A percentile compares a stretch with the other conserved stretches of the same genome.
These are phyloP conservation scores for Sporothrix luriei DNA, from an alignment of 2,329 filamentous ascomycete species.

Conservation along the genomic window DNA sequence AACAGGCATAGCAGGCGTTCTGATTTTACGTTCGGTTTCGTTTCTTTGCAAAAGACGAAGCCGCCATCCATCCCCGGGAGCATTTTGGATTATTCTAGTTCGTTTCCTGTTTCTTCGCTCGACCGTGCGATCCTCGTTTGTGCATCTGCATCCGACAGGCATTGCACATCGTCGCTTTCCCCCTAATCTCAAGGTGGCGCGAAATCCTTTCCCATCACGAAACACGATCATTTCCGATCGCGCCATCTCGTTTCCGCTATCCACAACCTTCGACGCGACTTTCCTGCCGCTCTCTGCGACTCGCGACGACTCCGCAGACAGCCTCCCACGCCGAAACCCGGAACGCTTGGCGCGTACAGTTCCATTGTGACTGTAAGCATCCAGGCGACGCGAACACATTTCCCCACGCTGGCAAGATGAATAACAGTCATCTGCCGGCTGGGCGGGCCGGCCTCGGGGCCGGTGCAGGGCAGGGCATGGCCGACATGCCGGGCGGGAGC, in stretches of 20 bases:
- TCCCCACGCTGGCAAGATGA: slow-evolving; percentile 76
- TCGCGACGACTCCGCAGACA: not conserved
- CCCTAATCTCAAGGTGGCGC: slow-evolving; percentile 10
- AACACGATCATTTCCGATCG: slow-evolving; percentile 15
- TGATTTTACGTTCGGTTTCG: slow-evolving; percentile 3
- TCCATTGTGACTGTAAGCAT: slow-evolving; percentile 41
- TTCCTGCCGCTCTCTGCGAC: not conserved
- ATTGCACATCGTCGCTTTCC: not conserved
- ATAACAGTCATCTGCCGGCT: slow-evolving; percentile 74
- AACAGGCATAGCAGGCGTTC: slow-evolving; percentile 24
- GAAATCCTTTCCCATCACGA: slow-evolving; percentile 1
- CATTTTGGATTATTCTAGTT: not conserved
- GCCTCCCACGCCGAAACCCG: not conserved
- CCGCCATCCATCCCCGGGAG: not conserved
- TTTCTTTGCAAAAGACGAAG: not conserved
- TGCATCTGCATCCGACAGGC: not conserved
- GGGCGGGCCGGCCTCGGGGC: slow-evolving; percentile 62
- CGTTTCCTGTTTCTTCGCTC: not conserved
- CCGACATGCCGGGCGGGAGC: slow-evolving; percentile 27
- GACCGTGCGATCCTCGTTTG: not conserved
- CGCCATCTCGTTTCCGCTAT: slow-evolving; percentile 13
- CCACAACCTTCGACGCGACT: not conserved
- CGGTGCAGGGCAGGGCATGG: slow-evolving; percentile 38
- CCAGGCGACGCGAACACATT: slow-evolving; percentile 39
- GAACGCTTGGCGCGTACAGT: slow-evolving; percentile 29